Evolutionary conservation across 2,329 filamentous ascomycete genomes (phyloP).

Genomic region (Aspergillus sp.): DNA sequence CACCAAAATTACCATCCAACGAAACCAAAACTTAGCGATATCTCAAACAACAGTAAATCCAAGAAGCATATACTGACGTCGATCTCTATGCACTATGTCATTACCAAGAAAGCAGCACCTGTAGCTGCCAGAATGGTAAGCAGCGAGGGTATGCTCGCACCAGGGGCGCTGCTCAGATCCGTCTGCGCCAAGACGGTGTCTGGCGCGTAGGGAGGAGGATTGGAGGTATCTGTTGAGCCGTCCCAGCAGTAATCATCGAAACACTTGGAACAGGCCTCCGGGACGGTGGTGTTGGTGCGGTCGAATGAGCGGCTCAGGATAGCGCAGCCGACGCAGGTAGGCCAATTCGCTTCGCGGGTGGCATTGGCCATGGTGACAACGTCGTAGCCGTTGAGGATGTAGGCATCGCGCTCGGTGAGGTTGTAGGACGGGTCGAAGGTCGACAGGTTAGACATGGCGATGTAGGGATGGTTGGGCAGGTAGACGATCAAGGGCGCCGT

Average conservation of each 20-base stretch:
- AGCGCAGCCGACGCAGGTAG: conserved; percentile 73
- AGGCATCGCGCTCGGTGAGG: conserved; percentile 56
- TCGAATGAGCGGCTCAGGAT: conserved; percentile 64
- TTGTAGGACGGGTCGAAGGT: conserved; percentile 62
- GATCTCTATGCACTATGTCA: too few relatives aligned
- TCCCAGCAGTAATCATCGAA: conserved; percentile 84
- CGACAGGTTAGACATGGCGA: conserved; percentile 63
- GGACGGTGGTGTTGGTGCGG: conserved; percentile 57
- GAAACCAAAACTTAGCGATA: not conserved
- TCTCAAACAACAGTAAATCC: too few relatives aligned
- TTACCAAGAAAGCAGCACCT: conserved; percentile 1
- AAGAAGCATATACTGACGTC: too few relatives aligned
- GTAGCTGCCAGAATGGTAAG: conserved; percentile 1
- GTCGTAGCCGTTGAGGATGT: conserved; percentile 80
- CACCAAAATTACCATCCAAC: too few relatives aligned
- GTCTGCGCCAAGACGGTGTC: conserved; percentile 3
- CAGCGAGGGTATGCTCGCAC: conserved; percentile 1
- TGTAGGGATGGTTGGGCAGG: conserved; percentile 77
- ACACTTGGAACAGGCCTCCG: conserved; percentile 61
- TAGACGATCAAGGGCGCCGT: conserved; percentile 66
- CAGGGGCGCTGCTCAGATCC: conserved; percentile 1
- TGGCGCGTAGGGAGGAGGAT: conserved; percentile 35
- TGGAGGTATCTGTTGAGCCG: conserved; percentile 47
- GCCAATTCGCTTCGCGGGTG: conserved; percentile 63
- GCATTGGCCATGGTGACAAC: conserved; percentile 71